Percentiles rank a stretch among this genome's conserved stretches.
phyloP scores from a whole-genome alignment of 306 rosid genomes.

The Glycyrrhiza uralensis region DNA sequence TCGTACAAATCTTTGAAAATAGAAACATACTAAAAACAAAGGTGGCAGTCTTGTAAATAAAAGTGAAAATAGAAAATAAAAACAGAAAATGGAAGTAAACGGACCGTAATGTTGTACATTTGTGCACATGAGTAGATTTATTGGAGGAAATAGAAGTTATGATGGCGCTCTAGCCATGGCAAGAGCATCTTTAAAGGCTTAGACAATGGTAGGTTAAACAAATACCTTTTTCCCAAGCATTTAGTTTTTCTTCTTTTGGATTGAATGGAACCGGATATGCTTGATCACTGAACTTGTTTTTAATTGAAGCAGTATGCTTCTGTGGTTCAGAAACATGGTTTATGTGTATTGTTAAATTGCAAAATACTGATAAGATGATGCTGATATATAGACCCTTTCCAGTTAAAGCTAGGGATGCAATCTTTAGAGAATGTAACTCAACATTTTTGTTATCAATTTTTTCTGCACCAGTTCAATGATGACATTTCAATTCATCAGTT shows the following conservation, averaged over 20 bases:
- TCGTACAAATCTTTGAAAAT: no score
- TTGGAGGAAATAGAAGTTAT: slow-evolving; percentile 53
- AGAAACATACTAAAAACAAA: no score
- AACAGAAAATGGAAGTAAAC: no score
- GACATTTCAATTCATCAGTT: slow-evolving; percentile 22
- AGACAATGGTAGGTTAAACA: slow-evolving; percentile 18
- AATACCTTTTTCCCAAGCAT: background rate
- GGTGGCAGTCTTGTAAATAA: no score
- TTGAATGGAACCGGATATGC: background rate
- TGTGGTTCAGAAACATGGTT: slow-evolving; percentile 16
- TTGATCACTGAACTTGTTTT: slow-evolving; percentile 11
- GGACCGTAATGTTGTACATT: no score
- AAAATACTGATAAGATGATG: slow-evolving; percentile 1
- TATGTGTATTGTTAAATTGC: background rate
- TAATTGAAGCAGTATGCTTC: slow-evolving; percentile 11
- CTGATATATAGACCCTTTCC: background rate
- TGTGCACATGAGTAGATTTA: slow-evolving; percentile 63
- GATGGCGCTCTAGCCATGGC: slow-evolving; percentile 61
- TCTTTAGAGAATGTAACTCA: background rate
- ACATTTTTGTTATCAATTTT: slow-evolving; percentile 1
- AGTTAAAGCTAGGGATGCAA: slow-evolving; percentile 11
- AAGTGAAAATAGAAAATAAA: no score
- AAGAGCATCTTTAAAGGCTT: slow-evolving; percentile 40
- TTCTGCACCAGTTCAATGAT: slow-evolving; percentile 28
- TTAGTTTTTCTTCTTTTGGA: background rate